Percentiles rank a stretch among this genome's conserved stretches.
Evolutionary conservation across 768 basidiomycete genomes (phyloP).

Genomic region (Boletus huronensis): DNA sequence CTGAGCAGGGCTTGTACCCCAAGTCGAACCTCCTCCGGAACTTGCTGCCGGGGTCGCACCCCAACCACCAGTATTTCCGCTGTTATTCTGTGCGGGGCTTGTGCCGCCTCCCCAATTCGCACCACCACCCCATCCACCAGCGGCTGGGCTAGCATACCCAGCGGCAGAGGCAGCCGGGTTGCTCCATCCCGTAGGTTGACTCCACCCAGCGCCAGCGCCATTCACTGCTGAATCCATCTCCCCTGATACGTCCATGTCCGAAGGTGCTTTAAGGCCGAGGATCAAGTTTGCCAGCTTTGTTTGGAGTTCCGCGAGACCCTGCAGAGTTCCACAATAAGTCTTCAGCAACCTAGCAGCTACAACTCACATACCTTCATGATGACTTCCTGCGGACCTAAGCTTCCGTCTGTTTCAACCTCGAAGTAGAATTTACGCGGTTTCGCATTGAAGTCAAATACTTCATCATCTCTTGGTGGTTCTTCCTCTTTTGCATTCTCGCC

Average conservation of each 20-base stretch:
- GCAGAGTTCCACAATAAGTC: neutral
- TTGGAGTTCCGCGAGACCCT: conserved; percentile 79
- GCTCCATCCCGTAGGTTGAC: conserved; percentile 24
- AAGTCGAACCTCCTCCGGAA: conserved; percentile 21
- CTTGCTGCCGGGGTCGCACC: conserved; percentile 26
- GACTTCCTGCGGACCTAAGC: conserved; percentile 83
- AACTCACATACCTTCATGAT: conserved; percentile 64
- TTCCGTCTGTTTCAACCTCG: conserved; percentile 93
- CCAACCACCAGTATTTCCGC: conserved; percentile 21
- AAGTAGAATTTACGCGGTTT: conserved; percentile 91
- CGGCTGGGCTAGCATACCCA: conserved; percentile 30
- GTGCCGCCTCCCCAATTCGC: conserved; percentile 25
- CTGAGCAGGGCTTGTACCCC: conserved; percentile 34
- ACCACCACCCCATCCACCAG: conserved; percentile 30
- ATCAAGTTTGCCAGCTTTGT: conserved; percentile 78
- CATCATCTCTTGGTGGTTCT: conserved; percentile 73
- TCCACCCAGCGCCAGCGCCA: conserved; percentile 24
- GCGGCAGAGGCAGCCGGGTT: conserved; percentile 31
- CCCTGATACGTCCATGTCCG: conserved; percentile 51
- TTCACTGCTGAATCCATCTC: conserved; percentile 34
- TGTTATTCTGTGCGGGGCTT: conserved; percentile 24
- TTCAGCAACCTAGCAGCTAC: neutral
- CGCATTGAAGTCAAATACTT: conserved; percentile 83
- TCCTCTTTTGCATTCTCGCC: conserved; percentile 84
- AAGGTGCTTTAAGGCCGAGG: conserved; percentile 63